Base-by-base conservation (phyloP, 768 basidiomycete genomes). In the Leccinum disarticulatum region DNA sequence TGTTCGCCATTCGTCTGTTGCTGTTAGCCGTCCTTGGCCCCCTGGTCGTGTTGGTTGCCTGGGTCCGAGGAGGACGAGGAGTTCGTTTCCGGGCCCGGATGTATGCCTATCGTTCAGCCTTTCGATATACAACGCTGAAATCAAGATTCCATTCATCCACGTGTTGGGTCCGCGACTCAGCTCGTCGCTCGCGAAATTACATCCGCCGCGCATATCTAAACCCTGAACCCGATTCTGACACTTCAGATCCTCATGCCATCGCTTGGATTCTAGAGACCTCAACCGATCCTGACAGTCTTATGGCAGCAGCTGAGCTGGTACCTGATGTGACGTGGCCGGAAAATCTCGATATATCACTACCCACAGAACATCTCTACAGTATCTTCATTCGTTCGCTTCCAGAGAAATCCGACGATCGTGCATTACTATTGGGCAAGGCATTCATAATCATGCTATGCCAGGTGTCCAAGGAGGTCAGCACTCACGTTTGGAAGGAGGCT, bases 221-320 rank as follows among this genome's bases (percentile, higher is more conserved):
- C 14, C 57, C 52, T 14, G 17, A 11, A n/a, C 46, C 17, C 11
- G n/a, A 58, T n/a, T 28, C 19, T 14, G 17, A 2, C 17, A 13
- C 28, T 28, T 47, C 46, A 27, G 53, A 59, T 25, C 27, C 61
- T 36, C 56, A 19, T 33, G 36, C 64, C 6, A 63, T 70, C 6
- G 47, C 55, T 48, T 68, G 67, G 67, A 38, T 68, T 5, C 55
- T 68, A 11, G 61, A 64, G 22, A 68, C 54, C 4, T 68, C 68
- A 9, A 66, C 55, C 5, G 55, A 69, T 60, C 62, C 55, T 4
- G 62, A 54, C 52, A 35, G 38, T 25, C 46, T 65, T 52, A 52
- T 57, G 38, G 50, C 56, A 10, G 64, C 60, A 17, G 64, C 56
- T 15, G 53, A 48, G 19, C 27, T 65, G 15, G 64, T 65, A 6